These are phyloP conservation scores for Leptomonas seymouri DNA, from an alignment of 208 protist genomes.

Conservation along the genomic window DNA sequence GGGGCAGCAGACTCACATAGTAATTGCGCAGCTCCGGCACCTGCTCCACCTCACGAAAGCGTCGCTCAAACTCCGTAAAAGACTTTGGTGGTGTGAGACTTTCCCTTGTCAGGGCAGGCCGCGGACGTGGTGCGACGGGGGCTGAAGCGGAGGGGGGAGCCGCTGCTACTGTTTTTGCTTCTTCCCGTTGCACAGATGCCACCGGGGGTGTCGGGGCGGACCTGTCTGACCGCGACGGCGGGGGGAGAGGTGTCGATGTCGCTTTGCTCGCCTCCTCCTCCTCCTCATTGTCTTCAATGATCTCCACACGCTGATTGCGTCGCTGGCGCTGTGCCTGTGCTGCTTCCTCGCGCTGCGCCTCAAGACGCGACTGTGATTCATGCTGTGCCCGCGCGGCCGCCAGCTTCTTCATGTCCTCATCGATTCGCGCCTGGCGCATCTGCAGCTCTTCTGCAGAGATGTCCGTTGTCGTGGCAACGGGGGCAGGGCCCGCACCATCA, in stretches of 20 bases:
- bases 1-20: slow-evolving; percentile 71
- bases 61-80: slow-evolving; percentile 89
- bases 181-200: neutral
- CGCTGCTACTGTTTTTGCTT: neutral
- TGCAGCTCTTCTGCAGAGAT: slow-evolving; percentile 34
- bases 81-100: slow-evolving; percentile 71
- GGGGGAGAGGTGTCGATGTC: neutral
- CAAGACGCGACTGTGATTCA: slow-evolving; percentile 37
- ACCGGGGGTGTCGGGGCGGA: slow-evolving; percentile 10
- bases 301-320: slow-evolving; percentile 65
- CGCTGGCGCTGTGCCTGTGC: slow-evolving; percentile 37
- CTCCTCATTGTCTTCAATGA: slow-evolving; percentile 67
- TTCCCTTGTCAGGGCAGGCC: slow-evolving; percentile 52
- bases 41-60: slow-evolving; percentile 59
- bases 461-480: neutral
- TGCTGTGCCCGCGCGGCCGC: slow-evolving; percentile 16
- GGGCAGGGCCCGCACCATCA: neutral
- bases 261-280: slow-evolving; percentile 1
- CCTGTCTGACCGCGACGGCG: neutral
- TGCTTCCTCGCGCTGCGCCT: slow-evolving; percentile 38
- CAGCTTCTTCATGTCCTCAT: slow-evolving; percentile 52
- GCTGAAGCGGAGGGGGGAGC: slow-evolving; percentile 7
- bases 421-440: slow-evolving; percentile 33
- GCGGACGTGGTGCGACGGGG: slow-evolving; percentile 24
- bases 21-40: slow-evolving; percentile 69